Percentiles rank a stretch among this genome's conserved stretches.
Evolutionary conservation across 2,329 filamentous ascomycete species (phyloP).

Genomic region (Pleoardoris graminearum): DNA sequence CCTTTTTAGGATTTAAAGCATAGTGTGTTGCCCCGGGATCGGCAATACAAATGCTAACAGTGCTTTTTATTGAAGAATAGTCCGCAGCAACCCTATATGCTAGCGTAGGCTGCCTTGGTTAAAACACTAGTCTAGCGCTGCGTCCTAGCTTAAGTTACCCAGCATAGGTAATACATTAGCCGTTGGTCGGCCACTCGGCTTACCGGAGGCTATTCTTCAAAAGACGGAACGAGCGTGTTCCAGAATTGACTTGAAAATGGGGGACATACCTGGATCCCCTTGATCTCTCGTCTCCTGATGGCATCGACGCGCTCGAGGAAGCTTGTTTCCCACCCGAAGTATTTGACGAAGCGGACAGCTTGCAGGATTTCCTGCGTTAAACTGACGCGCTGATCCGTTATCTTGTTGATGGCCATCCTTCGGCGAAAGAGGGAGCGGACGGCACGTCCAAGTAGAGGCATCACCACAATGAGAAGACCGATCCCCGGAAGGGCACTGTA

Average conservation of each 20-base stretch:
- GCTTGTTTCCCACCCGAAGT: slow-evolving; percentile 90
- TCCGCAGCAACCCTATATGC: too few species aligned
- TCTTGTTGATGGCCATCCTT: slow-evolving; percentile 81
- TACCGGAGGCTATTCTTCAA: too few species aligned
- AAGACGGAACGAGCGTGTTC: too few species aligned
- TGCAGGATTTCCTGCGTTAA: slow-evolving; percentile 91
- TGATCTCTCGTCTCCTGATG: slow-evolving; percentile 76
- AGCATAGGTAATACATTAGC: slow-evolving; percentile 60
- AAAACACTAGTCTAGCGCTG: neutral
- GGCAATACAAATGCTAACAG: too few species aligned
- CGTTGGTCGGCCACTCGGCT: too few species aligned
- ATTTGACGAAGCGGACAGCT: slow-evolving; percentile 93
- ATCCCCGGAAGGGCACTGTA: slow-evolving; percentile 92
- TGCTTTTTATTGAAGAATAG: too few species aligned
- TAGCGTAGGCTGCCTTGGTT: too few species aligned
- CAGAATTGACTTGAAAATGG: too few species aligned
- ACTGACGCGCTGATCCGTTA: slow-evolving; percentile 89
- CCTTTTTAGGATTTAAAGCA: too few species aligned
- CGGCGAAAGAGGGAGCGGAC: slow-evolving; percentile 77
- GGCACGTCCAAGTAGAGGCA: slow-evolving; percentile 76
- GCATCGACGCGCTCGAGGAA: slow-evolving; percentile 77
- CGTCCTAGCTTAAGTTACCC: neutral
- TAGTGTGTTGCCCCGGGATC: too few species aligned
- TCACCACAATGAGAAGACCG: slow-evolving; percentile 74
- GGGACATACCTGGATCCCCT: slow-evolving; percentile 35